A percentile compares a stretch with the other conserved stretches of the same genome.
phyloP scores from a whole-genome alignment of 2,329 filamentous ascomycete genomes.

The Ascochyta lentis region DNA sequence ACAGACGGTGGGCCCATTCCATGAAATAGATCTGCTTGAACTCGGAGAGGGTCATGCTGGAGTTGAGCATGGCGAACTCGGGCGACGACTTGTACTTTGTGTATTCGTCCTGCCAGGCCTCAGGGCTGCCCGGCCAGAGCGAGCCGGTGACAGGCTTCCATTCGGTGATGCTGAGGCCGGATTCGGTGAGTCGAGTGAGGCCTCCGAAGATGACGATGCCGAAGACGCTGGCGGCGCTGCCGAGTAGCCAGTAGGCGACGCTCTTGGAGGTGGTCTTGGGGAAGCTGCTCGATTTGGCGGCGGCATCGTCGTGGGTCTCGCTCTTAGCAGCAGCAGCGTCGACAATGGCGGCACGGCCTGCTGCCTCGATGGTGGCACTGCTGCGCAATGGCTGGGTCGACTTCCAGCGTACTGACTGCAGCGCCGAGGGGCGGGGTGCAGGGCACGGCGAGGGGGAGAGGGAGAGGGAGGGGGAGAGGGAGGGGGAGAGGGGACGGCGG shows the following conservation, averaged over 20 bases:
- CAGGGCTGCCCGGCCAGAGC: conserved; percentile 76
- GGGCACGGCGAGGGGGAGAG: conserved; percentile 17
- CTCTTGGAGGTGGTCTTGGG: conserved; percentile 72
- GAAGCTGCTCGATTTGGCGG: conserved; percentile 48
- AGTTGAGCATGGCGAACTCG: conserved; percentile 91
- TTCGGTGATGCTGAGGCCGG: conserved; percentile 97
- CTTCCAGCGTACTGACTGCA: conserved; percentile 43
- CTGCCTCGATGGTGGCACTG: conserved; percentile 27
- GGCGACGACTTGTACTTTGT: conserved; percentile 89
- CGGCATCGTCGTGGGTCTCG: conserved; percentile 10
- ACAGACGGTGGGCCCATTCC: conserved; percentile 96
- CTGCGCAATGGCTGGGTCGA: conserved; percentile 42
- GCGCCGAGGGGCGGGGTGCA: conserved; percentile 32
- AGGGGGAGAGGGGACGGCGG: conserved; percentile 15
- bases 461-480: conserved; percentile 6
- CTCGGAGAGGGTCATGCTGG: conserved; percentile 88
- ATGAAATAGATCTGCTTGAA: conserved; percentile 99
- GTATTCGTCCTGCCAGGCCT: conserved; percentile 93
- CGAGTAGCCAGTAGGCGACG: conserved; percentile 92
- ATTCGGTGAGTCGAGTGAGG: conserved; percentile 91
- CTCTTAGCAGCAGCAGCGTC: conserved; percentile 20
- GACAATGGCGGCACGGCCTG: conserved; percentile 20
- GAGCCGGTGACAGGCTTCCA: conserved; percentile 97
- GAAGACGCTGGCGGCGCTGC: conserved; percentile 90
- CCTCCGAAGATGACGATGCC: conserved; percentile 96